phyloP scores from a whole-genome alignment of 164 flowering plant species.

The Nelumbo lutea region DNA sequence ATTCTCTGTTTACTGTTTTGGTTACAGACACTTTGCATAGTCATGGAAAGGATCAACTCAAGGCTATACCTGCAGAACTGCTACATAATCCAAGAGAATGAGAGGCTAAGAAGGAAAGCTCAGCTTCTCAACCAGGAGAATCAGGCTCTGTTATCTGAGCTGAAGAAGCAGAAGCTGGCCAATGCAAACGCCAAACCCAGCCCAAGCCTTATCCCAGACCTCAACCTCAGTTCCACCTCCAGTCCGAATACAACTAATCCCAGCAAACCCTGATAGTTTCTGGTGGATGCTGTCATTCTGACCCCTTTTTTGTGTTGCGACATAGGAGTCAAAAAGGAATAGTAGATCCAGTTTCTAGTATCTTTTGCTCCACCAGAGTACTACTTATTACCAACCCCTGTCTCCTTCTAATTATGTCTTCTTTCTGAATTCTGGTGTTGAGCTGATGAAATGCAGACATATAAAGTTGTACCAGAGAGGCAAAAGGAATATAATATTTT shows the following conservation, averaged over 20 bases:
- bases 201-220: conserved; percentile 36
- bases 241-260: conserved; percentile 18
- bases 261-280: conserved; percentile 13
- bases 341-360: conserved; percentile 14
- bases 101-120: conserved; percentile 45
- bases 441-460: conserved; percentile 7
- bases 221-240: conserved; percentile 38
- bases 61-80: conserved; percentile 51
- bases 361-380: conserved; percentile 8
- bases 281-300: not conserved
- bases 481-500: conserved; percentile 15
- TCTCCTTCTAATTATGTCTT: conserved; percentile 9
- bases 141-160: conserved; percentile 31
- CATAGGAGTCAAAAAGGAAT: conserved; percentile 1
- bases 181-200: conserved; percentile 6
- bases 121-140: conserved; percentile 44
- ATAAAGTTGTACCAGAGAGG: conserved; percentile 11
- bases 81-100: conserved; percentile 47
- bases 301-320: conserved; percentile 8
- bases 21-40: too few species aligned
- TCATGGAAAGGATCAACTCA: conserved; percentile 33
- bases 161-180: conserved; percentile 43
- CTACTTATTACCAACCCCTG: conserved; percentile 8
- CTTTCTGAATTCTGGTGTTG: not conserved
- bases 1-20: too few species aligned